Evolutionary conservation across 1,284 basidiomycete genomes (phyloP), one percentile per base, ranked within the genome.

Genomic region (Ganoderma leucocontextum): DNA sequence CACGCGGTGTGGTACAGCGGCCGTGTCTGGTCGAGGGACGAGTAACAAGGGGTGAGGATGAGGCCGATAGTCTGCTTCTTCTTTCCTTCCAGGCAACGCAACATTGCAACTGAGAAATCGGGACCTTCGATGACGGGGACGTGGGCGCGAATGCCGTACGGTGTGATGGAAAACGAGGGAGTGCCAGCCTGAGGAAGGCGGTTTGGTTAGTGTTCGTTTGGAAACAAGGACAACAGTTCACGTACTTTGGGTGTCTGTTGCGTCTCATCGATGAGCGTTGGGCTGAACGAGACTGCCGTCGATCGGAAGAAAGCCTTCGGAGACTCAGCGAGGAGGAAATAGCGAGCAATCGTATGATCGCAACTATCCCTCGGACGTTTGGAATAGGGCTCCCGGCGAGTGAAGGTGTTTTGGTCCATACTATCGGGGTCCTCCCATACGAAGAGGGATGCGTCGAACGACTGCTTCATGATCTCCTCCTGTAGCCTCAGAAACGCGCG

Each of bases 391-490:
- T 49, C 47, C 13, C 47, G 47, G 47, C 47, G 47, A 8, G 25
- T n/a, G 22, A 49, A 49, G 1, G 9, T n/a, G 10, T 49, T 19
- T 9, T 49, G 1, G 22, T 49, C n/a, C 47, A 49, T 10, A 9
- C 47, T 49, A 25, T 22, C 47, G 2, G 47, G 47, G 47, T 49
- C 47, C 53, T 57, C 42, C 57, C 57, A 59, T 4, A 42, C 57
- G 13, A 49, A 57, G 35, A 64, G 22, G 1, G 25, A 47, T 4
- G 29, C 10, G 44, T 62, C 60, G 5, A 35, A 17, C 7, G 33
- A 35, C 13, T 29, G 41, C 25, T 22, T 47, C 42, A 62, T n/a
- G 17, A 62, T 62, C 60, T 62, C 60, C 17, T 62, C 60, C n/a
- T 62, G 60, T 3, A 62, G 44, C 2, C 60, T 25, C 25, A 33